A percentile compares a stretch with the other conserved stretches of the same genome.
Evolutionary conservation across 2,329 filamentous ascomycete genomes (phyloP).

Genomic region (Colletotrichum plurivorum): DNA sequence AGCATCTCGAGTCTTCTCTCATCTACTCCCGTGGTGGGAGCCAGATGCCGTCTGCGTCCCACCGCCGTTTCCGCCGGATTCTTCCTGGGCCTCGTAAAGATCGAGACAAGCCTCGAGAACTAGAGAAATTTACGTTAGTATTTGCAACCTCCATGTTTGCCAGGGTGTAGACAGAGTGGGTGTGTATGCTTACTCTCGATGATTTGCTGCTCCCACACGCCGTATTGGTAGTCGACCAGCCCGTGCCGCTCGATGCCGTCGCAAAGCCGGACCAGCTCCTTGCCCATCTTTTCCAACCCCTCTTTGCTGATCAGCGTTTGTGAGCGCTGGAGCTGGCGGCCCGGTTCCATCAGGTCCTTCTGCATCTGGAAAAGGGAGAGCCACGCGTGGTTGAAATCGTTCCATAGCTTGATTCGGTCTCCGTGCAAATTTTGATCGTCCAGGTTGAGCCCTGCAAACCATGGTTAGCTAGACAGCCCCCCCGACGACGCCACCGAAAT

Average conservation of each 20-base stretch:
- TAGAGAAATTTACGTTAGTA: conserved; percentile 31
- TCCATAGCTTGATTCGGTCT: conserved; percentile 89
- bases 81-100: conserved; percentile 58
- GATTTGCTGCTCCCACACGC: conserved; percentile 95
- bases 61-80: conserved; percentile 50
- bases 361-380: conserved; percentile 86
- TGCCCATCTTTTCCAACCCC: conserved; percentile 82
- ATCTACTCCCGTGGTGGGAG: conserved; percentile 37
- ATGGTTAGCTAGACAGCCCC: background rate
- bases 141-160: too few species aligned
- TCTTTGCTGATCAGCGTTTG: conserved; percentile 78
- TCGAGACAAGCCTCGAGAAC: conserved; percentile 59
- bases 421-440: conserved; percentile 84
- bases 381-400: conserved; percentile 96
- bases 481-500: background rate
- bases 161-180: too few species aligned
- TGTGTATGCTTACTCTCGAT: conserved; percentile 77
- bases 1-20: conserved; percentile 16
- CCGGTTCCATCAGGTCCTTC: conserved; percentile 78
- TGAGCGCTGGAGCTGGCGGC: conserved; percentile 68
- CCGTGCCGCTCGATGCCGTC: conserved; percentile 91
- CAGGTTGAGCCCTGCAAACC: conserved; percentile 78
- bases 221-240: conserved; percentile 97
- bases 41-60: conserved; percentile 32
- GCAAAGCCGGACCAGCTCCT: conserved; percentile 85